Base-by-base conservation (phyloP, 2,329 filamentous ascomycete species). In the Ceratocystis ficicola region DNA sequence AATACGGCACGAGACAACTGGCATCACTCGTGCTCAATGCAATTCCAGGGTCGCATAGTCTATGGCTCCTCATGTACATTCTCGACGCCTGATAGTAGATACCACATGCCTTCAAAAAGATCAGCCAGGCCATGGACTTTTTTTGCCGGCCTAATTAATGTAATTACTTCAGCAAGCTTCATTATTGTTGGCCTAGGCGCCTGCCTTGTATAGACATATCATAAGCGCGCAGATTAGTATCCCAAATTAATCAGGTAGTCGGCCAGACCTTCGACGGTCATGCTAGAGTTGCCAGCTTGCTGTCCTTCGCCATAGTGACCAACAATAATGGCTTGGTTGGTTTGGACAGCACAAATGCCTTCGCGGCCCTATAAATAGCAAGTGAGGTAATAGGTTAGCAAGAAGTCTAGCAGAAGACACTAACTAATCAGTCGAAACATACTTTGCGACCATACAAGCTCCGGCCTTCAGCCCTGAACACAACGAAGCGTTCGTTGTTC, bases 371-470 rank as follows among this genome's bases (percentile, higher is more conserved):
- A 69, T 69, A 68, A 63, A 41, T 30, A 41, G 25, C 65, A 1
- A 8, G 7, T 17, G 65, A 30, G 22, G 5, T 41, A 57, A 28
- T 3, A 15, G 67, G 15, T 65, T 41, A 22, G 55, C 20, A 20
- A n/a, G 6, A 32, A 30, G 12, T 59, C 32, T 30, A 15, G n/a
- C 15, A 57, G 55, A 62, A 22, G 57, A 30, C 62, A 57, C 48
- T n/a, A 12, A 15, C 36, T 52, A 25, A 61, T 48, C 2, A 41
- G 60, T 28, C 62, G 41, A 22, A n/a, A 44, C 79, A 69, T 80
- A 95, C 91, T 84, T 90, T 86, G 83, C 92, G 90, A 70, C 85
- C 89, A 77, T 95, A 95, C 72, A 95, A 77, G 78, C 85, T 87
- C 74, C 87, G 82, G 41, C 88, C 90, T 69, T 92, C 89, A 64